A percentile compares a stretch with the other conserved stretches of the same genome.
Evolutionary conservation across 768 basidiomycete species (phyloP).

Genomic region (Chiua virens): DNA sequence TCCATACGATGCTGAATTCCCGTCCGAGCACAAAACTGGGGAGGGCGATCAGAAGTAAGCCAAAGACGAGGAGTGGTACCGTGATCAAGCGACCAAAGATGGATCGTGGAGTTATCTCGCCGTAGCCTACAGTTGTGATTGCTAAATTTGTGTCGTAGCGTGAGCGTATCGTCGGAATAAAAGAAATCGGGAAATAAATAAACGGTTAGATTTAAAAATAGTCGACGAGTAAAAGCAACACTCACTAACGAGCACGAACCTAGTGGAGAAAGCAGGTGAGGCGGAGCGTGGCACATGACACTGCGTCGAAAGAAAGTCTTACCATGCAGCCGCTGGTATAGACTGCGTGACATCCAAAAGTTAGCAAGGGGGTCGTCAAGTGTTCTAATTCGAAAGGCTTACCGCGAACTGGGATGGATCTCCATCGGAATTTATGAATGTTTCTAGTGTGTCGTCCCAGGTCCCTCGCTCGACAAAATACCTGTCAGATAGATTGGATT

Average conservation of each 20-base stretch:
- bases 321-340: conserved; percentile 80
- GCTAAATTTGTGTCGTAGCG: conserved; percentile 39
- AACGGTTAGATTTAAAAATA: background rate
- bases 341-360: conserved; percentile 36
- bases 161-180: background rate
- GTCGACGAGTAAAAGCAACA: conserved; percentile 15
- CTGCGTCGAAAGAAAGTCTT: conserved; percentile 19
- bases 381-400: conserved; percentile 19
- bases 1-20: conserved; percentile 91
- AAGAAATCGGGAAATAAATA: background rate
- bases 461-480: conserved; percentile 90
- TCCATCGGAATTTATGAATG: conserved; percentile 84
- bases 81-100: conserved; percentile 86
- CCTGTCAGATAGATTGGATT: conserved; percentile 32
- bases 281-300: background rate
- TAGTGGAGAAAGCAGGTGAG: conserved; percentile 7
- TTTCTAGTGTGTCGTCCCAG: conserved; percentile 80
- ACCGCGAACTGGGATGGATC: conserved; percentile 79
- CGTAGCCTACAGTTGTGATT: conserved; percentile 89
- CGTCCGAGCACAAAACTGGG: conserved; percentile 90
- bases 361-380: background rate
- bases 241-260: conserved; percentile 80
- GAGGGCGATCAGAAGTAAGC: conserved; percentile 84
- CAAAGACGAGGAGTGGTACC: conserved; percentile 83
- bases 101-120: conserved; percentile 87